Percentiles rank a stretch among this genome's conserved stretches.
phyloP scores from a whole-genome alignment of 345 rosid species.

The Arabidopsis suecica region DNA sequence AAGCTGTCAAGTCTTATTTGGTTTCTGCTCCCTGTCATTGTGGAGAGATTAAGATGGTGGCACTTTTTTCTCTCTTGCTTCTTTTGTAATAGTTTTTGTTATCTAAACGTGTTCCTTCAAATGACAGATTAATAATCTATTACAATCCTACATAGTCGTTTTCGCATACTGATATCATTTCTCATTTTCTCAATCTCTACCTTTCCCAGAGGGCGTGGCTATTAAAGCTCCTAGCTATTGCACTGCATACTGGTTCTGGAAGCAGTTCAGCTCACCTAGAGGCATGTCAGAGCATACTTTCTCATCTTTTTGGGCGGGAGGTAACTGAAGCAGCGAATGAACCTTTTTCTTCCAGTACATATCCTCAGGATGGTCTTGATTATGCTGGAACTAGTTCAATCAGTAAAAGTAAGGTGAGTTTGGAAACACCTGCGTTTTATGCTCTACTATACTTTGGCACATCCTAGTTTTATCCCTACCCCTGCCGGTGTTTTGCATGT shows the following conservation, averaged over 20 bases:
- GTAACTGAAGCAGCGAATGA: conserved; percentile 52
- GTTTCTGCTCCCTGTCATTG: conserved; percentile 6
- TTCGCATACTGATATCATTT: conserved; percentile 13
- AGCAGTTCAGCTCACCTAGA: conserved; percentile 68
- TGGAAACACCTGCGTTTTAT: conserved; percentile 24
- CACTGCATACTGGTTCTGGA: conserved; percentile 74
- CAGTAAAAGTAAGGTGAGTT: conserved; percentile 77
- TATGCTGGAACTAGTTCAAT: conserved; percentile 62
- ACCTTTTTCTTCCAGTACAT: conserved; percentile 45
- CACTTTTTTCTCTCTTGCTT: neutral
- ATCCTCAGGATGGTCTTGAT: conserved; percentile 53
- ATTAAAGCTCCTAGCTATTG: conserved; percentile 86
- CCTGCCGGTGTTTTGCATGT: conserved; percentile 17
- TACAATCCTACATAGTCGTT: conserved; percentile 1
- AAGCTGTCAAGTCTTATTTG: conserved; percentile 5
- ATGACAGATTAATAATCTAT: conserved; percentile 11
- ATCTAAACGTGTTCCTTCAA: conserved; percentile 21
- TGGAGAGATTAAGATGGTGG: conserved; percentile 1
- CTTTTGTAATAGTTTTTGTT: neutral
- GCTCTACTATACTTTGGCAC: conserved; percentile 48
- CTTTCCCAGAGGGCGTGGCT: conserved; percentile 89
- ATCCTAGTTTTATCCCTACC: conserved; percentile 16
- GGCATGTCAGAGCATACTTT: conserved; percentile 72
- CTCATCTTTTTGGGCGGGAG: conserved; percentile 81
- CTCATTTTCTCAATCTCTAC: conserved; percentile 31